phyloP scores from a whole-genome alignment of 345 rosid genomes.

The Eucalyptus lansdowneana region DNA sequence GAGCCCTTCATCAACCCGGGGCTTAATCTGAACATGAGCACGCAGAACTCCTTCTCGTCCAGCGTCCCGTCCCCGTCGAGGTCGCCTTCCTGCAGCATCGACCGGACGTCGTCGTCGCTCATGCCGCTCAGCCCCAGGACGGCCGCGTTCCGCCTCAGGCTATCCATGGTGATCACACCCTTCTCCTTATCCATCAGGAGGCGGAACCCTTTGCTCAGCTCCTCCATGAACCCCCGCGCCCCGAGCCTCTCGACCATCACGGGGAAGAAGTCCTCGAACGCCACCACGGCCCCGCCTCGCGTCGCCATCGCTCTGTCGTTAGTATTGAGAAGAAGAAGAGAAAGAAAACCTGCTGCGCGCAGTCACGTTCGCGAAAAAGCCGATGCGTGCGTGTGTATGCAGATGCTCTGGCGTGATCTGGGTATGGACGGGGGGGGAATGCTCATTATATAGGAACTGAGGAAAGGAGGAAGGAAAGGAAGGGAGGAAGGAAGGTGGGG shows the following conservation, averaged over 20 bases:
- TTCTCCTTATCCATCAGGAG: conserved; percentile 32
- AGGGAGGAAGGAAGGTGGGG: neutral
- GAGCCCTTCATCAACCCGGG: conserved; percentile 38
- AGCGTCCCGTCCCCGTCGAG: conserved; percentile 44
- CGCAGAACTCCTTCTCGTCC: conserved; percentile 42
- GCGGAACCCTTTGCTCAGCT: conserved; percentile 39
- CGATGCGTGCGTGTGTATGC: neutral
- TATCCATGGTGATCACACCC: conserved; percentile 34
- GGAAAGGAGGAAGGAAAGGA: neutral
- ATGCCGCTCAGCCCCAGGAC: conserved; percentile 30
- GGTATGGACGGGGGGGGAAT: neutral
- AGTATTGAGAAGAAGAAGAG: neutral
- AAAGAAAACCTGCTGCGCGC: neutral
- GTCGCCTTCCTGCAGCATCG: conserved; percentile 51
- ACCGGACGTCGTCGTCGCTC: conserved; percentile 33
- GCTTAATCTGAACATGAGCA: conserved; percentile 54
- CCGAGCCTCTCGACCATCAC: conserved; percentile 48
- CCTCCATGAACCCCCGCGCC: conserved; percentile 42
- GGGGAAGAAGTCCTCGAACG: conserved; percentile 46
- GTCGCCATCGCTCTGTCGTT: conserved; percentile 1
- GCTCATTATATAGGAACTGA: neutral
- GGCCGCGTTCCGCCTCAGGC: conserved; percentile 32
- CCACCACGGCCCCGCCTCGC: neutral
- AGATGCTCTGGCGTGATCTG: neutral
- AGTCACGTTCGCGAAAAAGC: neutral